A percentile compares a stretch with the other conserved stretches of the same genome.
phyloP scores from a whole-genome alignment of 1,284 basidiomycete genomes.

The Exobasidium rhododendri region DNA sequence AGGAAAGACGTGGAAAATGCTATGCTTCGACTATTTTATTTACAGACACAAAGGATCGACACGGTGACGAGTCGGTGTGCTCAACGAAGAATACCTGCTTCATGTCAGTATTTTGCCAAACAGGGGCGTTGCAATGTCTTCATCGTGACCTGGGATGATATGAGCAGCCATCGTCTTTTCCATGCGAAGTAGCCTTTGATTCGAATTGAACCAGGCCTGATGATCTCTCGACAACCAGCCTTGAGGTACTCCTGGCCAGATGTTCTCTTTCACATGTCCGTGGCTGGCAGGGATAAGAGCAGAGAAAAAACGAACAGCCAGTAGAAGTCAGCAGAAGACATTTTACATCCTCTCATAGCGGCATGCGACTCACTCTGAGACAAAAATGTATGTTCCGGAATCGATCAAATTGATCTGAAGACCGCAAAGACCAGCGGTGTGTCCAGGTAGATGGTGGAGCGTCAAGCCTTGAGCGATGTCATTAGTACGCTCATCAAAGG shows the following conservation, averaged over 20 bases:
- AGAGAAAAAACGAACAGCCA: neutral
- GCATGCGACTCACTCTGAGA: slow-evolving; percentile 22
- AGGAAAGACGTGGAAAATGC: too few species aligned
- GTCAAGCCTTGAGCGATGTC: slow-evolving; percentile 47
- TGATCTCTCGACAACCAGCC: slow-evolving; percentile 45
- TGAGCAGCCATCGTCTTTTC: slow-evolving; percentile 32
- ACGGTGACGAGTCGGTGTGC: too few species aligned
- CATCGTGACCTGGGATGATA: slow-evolving; percentile 39
- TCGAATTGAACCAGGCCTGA: slow-evolving; percentile 40
- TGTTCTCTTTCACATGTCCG: slow-evolving; percentile 40
- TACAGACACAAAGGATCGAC: too few species aligned
- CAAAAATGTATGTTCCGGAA: slow-evolving; percentile 38
- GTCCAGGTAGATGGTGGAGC: slow-evolving; percentile 47
- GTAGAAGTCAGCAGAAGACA: neutral
- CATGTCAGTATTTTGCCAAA: slow-evolving; percentile 10
- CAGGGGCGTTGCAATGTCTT: slow-evolving; percentile 11
- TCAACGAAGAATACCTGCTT: too few species aligned
- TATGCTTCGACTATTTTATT: too few species aligned
- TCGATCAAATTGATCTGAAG: slow-evolving; percentile 44
- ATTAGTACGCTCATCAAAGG: slow-evolving; percentile 39
- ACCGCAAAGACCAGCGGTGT: slow-evolving; percentile 46
- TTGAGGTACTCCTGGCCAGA: slow-evolving; percentile 35
- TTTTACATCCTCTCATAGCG: neutral
- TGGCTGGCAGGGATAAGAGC: slow-evolving; percentile 13
- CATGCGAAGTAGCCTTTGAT: slow-evolving; percentile 36